Percentiles rank a stretch among this genome's conserved stretches.
phyloP scores from a whole-genome alignment of 352 stramenopile genomes.

The Globisporangium ultimum region DNA sequence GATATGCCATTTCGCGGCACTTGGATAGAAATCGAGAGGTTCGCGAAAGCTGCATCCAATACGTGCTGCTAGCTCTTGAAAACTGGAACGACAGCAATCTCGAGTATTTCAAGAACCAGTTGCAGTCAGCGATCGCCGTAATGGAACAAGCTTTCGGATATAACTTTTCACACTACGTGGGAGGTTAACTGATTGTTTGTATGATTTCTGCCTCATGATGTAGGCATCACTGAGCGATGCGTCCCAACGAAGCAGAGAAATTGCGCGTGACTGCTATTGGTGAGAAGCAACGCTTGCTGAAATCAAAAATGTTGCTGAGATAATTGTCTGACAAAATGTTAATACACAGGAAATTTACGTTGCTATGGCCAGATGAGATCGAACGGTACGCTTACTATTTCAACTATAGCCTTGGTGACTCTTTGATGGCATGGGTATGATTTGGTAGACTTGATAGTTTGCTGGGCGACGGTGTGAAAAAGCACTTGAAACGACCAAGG shows the following conservation, averaged over 20 bases:
- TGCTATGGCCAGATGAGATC: slow-evolving; percentile 41
- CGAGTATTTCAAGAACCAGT: slow-evolving; percentile 35
- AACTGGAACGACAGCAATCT: slow-evolving; percentile 34
- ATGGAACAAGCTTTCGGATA: neutral
- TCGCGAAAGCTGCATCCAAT: slow-evolving; percentile 60
- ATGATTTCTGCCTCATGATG: neutral
- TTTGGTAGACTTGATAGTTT: slow-evolving; percentile 33
- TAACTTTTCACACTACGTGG: neutral
- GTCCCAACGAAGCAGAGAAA: slow-evolving; percentile 53
- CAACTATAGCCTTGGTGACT: neutral
- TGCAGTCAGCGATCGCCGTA: slow-evolving; percentile 42
- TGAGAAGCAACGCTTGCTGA: slow-evolving; percentile 9
- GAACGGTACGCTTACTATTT: slow-evolving; percentile 23
- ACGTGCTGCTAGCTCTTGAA: slow-evolving; percentile 37
- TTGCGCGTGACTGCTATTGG: slow-evolving; percentile 61
- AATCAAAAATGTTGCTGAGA: neutral
- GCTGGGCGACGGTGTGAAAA: slow-evolving; percentile 52
- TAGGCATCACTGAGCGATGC: slow-evolving; percentile 47
- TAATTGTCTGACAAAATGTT: too few relatives aligned
- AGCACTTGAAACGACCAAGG: slow-evolving; percentile 52
- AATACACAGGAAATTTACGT: slow-evolving; percentile 35
- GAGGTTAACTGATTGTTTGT: neutral
- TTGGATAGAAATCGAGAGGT: slow-evolving; percentile 50
- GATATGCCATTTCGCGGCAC: neutral
- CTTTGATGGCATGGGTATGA: neutral